Evolutionary conservation across 306 rosid species (phyloP).

Genomic region (Morella rubra): DNA sequence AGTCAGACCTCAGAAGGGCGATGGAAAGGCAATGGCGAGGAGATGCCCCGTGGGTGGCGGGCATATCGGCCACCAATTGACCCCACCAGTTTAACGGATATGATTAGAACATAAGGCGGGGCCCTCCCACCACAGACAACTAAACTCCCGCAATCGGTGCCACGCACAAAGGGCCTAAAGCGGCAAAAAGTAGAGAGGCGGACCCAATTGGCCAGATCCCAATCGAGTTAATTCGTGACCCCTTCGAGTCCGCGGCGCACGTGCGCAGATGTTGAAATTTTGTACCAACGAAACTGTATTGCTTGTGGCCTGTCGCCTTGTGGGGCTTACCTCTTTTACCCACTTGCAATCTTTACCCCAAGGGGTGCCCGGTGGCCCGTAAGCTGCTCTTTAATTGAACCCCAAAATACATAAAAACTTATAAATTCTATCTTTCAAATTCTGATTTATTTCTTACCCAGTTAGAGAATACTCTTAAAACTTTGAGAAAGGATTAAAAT

Average conservation of each 20-base stretch:
- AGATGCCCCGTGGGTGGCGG: constrained; percentile 38
- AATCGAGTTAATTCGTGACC: constrained; percentile 21
- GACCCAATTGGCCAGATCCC: constrained; percentile 19
- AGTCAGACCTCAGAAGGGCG: too few relatives aligned
- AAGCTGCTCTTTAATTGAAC: too few relatives aligned
- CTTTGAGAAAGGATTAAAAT: too few relatives aligned
- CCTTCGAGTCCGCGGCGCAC: constrained; percentile 42
- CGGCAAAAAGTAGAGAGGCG: not conserved
- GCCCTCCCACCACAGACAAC: constrained; percentile 6
- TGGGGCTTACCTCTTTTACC: too few relatives aligned
- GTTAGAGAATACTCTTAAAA: too few relatives aligned
- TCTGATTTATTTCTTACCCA: too few relatives aligned
- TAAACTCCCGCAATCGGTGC: constrained; percentile 33
- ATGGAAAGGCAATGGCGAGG: too few relatives aligned
- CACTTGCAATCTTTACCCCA: too few relatives aligned
- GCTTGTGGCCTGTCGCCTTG: not conserved
- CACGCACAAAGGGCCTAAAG: constrained; percentile 24
- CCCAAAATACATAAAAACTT: too few relatives aligned
- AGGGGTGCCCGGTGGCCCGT: too few relatives aligned
- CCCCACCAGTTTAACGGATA: constrained; percentile 32
- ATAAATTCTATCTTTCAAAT: too few relatives aligned
- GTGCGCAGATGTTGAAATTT: constrained; percentile 24
- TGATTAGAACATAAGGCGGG: constrained; percentile 15
- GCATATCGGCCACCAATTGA: constrained; percentile 36
- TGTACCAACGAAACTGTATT: not conserved